Percentiles rank a stretch among this genome's conserved stretches.
phyloP scores from a whole-genome alignment of 352 stramenopile genomes.

The Globisporangium echinulatum region DNA sequence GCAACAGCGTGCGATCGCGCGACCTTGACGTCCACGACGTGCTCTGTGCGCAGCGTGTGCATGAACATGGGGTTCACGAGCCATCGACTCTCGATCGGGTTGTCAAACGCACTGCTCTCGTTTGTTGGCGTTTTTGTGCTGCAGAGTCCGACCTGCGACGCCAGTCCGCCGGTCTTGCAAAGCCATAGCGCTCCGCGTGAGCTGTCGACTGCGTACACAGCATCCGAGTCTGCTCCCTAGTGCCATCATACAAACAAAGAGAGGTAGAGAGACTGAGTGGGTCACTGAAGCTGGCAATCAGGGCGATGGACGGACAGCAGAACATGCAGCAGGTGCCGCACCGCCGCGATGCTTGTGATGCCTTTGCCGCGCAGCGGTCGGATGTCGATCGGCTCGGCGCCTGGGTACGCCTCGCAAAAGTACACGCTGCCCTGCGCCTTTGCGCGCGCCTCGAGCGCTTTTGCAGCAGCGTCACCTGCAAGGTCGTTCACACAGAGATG shows the following conservation, averaged over 20 bases:
- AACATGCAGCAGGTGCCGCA: constrained; percentile 17
- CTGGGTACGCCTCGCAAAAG: constrained; percentile 46
- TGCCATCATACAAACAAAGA: not conserved
- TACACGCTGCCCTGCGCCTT: constrained; percentile 65
- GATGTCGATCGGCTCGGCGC: constrained; percentile 41
- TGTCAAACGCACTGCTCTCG: constrained; percentile 22
- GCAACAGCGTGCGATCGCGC: constrained; percentile 59
- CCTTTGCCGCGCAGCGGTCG: constrained; percentile 53
- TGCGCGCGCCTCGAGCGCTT: constrained; percentile 43
- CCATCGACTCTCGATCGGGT: constrained; percentile 53
- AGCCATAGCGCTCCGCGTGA: constrained; percentile 53
- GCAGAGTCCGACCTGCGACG: constrained; percentile 62
- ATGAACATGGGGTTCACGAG: constrained; percentile 66
- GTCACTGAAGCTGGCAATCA: not conserved
- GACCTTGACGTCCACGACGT: constrained; percentile 46
- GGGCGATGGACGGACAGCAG: not conserved
- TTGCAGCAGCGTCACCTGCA: constrained; percentile 46
- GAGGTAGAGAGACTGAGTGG: not conserved
- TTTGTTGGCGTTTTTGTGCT: constrained; percentile 21
- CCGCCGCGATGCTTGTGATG: constrained; percentile 50
- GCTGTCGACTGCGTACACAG: constrained; percentile 60
- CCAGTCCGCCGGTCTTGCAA: constrained; percentile 64
- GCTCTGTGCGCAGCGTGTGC: constrained; percentile 49
- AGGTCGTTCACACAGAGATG: constrained; percentile 52
- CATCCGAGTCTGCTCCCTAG: constrained; percentile 58